phyloP scores from a whole-genome alignment of 176 grass and related monocot species.

The Oryza meridionalis region DNA sequence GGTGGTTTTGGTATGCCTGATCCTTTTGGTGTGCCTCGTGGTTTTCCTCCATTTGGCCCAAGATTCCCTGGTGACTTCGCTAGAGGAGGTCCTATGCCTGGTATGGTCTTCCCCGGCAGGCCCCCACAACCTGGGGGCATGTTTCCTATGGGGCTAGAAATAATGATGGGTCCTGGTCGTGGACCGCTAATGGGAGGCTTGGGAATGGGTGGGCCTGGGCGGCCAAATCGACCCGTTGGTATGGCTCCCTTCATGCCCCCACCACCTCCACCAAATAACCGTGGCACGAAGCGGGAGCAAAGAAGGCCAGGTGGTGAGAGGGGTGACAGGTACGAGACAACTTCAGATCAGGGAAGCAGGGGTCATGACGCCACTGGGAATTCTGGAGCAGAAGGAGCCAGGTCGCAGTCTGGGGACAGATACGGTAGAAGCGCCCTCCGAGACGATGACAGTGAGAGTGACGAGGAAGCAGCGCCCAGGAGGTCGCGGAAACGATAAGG shows the following conservation, averaged over 20 bases:
- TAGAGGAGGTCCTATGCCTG: conserved; percentile 63
- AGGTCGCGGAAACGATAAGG: conserved; percentile 65
- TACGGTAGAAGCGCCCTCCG: conserved; percentile 49
- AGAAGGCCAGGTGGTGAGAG: conserved; percentile 62
- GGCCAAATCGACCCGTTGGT: conserved; percentile 75
- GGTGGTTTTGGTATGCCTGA: conserved; percentile 82
- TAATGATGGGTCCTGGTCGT: conserved; percentile 85
- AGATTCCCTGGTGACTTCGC: conserved; percentile 76
- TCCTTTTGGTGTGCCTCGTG: conserved; percentile 72
- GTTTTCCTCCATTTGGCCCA: conserved; percentile 79
- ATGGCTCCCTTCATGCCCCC: conserved; percentile 69
- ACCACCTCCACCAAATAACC: conserved; percentile 43
- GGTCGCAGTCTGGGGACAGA: conserved; percentile 57
- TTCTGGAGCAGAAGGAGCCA: conserved; percentile 50
- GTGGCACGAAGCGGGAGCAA: conserved; percentile 63
- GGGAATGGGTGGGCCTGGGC: conserved; percentile 66
- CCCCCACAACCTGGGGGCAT: conserved; percentile 56
- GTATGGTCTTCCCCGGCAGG: conserved; percentile 80
- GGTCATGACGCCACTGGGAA: conserved; percentile 56
- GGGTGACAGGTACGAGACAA: conserved; percentile 56
- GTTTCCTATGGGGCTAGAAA: conserved; percentile 75
- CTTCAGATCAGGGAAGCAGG: conserved; percentile 69
- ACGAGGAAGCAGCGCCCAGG: conserved; percentile 82
- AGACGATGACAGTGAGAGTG: conserved; percentile 79
- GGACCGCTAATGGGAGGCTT: conserved; percentile 83